Evolutionary conservation across 1,284 basidiomycete genomes (phyloP).

Genomic region (Rhodotorula mucilaginosa): DNA sequence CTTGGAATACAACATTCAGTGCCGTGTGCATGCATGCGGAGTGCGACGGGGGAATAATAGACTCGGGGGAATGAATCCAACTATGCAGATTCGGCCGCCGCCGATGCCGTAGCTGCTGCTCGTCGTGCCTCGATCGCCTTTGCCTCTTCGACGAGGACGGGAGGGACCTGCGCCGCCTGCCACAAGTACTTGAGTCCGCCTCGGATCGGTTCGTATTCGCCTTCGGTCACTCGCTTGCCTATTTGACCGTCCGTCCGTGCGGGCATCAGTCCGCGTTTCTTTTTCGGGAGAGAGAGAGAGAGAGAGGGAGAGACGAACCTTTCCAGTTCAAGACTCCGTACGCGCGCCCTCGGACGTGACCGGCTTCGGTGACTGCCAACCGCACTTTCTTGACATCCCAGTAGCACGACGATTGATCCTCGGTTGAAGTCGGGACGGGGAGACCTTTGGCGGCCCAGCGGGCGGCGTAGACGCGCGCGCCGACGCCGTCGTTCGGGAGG

Average conservation of each 20-base stretch:
- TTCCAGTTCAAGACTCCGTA: slow-evolving; percentile 74
- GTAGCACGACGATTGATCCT: slow-evolving; percentile 52
- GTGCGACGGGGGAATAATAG: not conserved
- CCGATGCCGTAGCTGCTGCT: not conserved
- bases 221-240: slow-evolving; percentile 50
- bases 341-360: slow-evolving; percentile 69
- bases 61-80: not conserved
- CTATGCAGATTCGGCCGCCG: not conserved
- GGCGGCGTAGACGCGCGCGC: slow-evolving; percentile 64
- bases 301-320: slow-evolving; percentile 56
- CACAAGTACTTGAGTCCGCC: slow-evolving; percentile 54
- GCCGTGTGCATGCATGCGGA: not conserved
- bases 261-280: not conserved
- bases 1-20: slow-evolving; percentile 12
- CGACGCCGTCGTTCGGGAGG: slow-evolving; percentile 64
- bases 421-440: slow-evolving; percentile 45
- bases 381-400: slow-evolving; percentile 68
- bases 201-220: slow-evolving; percentile 49
- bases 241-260: no score
- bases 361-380: slow-evolving; percentile 57
- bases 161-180: slow-evolving; percentile 41
- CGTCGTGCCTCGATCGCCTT: not conserved
- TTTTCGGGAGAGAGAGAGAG: not conserved
- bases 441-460: slow-evolving; percentile 71
- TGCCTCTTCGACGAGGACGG: slow-evolving; percentile 10